A percentile compares a stretch with the other conserved stretches of the same genome.
These are phyloP conservation scores for Aspergillus hancockii DNA, from an alignment of 495 filamentous ascomycete species.

Conservation along the genomic window DNA sequence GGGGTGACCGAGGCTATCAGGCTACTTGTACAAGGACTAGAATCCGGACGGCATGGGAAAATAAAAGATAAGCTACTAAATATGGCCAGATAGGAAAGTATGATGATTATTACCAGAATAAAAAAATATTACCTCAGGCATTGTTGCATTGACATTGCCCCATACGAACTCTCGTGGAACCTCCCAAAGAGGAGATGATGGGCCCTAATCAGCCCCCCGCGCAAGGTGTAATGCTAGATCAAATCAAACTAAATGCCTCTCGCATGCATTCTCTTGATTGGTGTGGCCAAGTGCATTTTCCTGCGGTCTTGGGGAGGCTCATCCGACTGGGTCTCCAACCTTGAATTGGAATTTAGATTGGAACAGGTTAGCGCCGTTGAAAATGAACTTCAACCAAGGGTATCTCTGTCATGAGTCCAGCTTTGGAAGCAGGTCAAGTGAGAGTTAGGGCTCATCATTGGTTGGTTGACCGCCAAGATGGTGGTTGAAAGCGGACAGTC, in stretches of 20 bases:
- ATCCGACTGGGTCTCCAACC: background rate
- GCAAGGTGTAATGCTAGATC: background rate
- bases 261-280: background rate
- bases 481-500: slow-evolving; percentile 3
- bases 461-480: background rate
- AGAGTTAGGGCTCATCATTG: background rate
- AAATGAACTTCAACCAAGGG: background rate
- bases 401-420: background rate
- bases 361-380: background rate
- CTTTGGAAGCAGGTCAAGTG: background rate
- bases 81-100: background rate
- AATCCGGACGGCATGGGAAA: background rate
- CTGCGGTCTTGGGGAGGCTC: background rate
- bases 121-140: background rate
- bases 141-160: background rate
- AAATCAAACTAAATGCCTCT: slow-evolving; percentile 3
- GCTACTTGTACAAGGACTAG: background rate
- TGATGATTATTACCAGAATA: background rate
- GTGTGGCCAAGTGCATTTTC: background rate
- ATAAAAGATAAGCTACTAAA: background rate
- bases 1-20: background rate
- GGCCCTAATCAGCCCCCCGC: background rate
- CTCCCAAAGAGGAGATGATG: background rate
- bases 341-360: background rate
- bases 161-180: background rate